Base-by-base conservation (phyloP, 2,329 filamentous ascomycete genomes). In the Hymenotorrendiella dingleyae region DNA sequence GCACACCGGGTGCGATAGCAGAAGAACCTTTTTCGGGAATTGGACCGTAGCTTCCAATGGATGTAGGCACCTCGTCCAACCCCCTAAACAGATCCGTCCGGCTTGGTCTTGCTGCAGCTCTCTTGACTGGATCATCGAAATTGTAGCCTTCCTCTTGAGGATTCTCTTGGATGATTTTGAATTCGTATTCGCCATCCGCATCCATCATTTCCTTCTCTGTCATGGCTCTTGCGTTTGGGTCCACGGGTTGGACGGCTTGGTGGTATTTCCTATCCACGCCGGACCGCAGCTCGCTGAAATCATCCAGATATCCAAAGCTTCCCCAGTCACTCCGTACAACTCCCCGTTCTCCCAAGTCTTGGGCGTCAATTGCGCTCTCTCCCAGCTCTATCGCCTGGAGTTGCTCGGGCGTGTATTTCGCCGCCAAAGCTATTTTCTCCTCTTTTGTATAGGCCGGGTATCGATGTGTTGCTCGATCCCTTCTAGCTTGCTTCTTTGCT, bases 391-490 rank as follows among this genome's bases (percentile, higher is more conserved):
- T 80, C 44, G 89, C 87, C 43, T 78, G 80, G 54, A 94, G 72
- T 68, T 97, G 91, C 62, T 84, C 79, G 12, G 82, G 74, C 0
- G 87, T 86, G 70, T 95, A 97, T 55, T 76, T 76, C 58, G 78
- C 67, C 45, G 66, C 65, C 45, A 95, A 72, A 16, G 66, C 58
- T 46, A 73, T 71, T 58, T 78, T 76, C 60, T 93, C 82, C 50
- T 80, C 73, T 29, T 73, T 66, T 11, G 78, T 80, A 67, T 89
- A 93, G 11, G 76, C 70, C 49, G 79, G 73, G 57, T 80, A 81
- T 32, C 66, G 61, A 30, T 74, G 58, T 48, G 67, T 58, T 11
- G 54, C 49, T 50, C 56, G 44, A 17, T 32, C 20, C n/a, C 26
- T 14, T 11, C n/a, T 32, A 3, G 12, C 20, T n/a, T n/a, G n/a